A percentile compares a stretch with the other conserved stretches of the same genome.
Conservation (phyloP, 2,329 filamentous ascomycete species). For the Chrysoporthe puriensis region DNA sequence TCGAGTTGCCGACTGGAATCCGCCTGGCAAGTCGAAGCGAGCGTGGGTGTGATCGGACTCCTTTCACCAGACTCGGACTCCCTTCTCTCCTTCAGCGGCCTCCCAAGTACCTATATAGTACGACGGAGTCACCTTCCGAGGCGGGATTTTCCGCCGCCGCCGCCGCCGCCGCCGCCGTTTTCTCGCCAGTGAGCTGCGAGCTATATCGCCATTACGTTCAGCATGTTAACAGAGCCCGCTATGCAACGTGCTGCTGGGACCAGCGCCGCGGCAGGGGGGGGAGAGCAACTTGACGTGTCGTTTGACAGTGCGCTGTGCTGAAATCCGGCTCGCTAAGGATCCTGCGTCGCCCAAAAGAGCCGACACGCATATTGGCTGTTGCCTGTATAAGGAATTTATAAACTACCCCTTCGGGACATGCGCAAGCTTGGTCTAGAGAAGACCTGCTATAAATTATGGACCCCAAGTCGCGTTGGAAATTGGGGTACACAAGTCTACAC, state of each 20-base stretch:
- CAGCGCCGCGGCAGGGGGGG: not conserved
- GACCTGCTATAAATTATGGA: not conserved
- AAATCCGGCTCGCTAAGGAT: not conserved
- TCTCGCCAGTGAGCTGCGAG: not conserved
- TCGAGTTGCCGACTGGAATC: not conserved
- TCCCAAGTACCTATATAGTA: not conserved
- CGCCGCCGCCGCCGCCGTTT: not conserved
- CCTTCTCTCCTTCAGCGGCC: not conserved
- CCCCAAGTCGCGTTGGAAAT: not conserved
- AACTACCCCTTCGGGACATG: not conserved
- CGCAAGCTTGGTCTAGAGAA: not conserved
- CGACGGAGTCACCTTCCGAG: not conserved
- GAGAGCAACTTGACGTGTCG: not conserved
- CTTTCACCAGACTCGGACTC: not conserved
- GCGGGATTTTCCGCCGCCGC: not conserved
- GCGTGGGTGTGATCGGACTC: not conserved
- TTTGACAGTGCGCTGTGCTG: not conserved
- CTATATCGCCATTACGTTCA: not conserved
- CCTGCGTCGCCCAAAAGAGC: not conserved
- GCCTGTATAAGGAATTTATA: not conserved
- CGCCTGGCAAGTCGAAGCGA: not conserved
- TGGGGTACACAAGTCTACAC: not conserved
- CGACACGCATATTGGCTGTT: not conserved
- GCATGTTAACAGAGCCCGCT: not conserved
- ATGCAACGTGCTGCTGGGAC: not conserved